Conservation (phyloP, 306 rosid genomes). For the Vigna hirtella region DNA sequence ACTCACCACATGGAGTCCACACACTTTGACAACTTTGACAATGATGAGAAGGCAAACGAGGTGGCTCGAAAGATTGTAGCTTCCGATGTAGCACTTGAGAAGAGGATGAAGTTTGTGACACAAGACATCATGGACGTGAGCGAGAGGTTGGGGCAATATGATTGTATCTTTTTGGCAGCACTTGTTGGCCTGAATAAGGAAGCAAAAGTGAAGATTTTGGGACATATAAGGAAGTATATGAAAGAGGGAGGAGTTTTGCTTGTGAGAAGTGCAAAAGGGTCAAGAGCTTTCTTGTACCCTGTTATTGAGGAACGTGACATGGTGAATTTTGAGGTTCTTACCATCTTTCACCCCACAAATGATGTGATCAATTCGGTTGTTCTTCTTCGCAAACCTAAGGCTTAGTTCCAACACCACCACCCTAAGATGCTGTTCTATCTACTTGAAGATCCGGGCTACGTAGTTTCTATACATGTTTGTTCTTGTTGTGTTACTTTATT, state of each 20-base stretch:
- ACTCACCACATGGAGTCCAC: conserved; percentile 65
- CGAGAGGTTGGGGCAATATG: conserved; percentile 67
- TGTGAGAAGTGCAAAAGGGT: conserved; percentile 80
- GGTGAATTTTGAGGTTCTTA: conserved; percentile 62
- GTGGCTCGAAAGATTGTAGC: conserved; percentile 59
- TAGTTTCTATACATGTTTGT: conserved; percentile 4
- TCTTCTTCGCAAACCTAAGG: conserved; percentile 63
- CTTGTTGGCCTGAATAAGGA: conserved; percentile 70
- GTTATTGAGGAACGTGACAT: conserved; percentile 62
- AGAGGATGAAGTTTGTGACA: conserved; percentile 79
- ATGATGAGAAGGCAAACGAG: conserved; percentile 67
- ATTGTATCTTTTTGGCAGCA: conserved; percentile 78
- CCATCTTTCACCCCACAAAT: conserved; percentile 67
- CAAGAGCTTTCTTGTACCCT: conserved; percentile 81
- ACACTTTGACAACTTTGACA: conserved; percentile 68
- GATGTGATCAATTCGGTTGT: conserved; percentile 77
- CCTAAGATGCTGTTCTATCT: not conserved
- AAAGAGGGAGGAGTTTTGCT: conserved; percentile 65
- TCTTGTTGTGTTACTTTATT: not conserved
- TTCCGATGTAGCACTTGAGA: conserved; percentile 58
- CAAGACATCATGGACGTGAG: conserved; percentile 58
- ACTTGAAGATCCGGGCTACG: not conserved
- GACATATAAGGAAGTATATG: conserved; percentile 66
- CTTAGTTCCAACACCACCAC: not conserved
- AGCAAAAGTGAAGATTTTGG: conserved; percentile 62